Evolutionary conservation across 805 yeast species (phyloP), one percentile per base, ranked within the genome.

Genomic region (Henningerozyma blattae): DNA sequence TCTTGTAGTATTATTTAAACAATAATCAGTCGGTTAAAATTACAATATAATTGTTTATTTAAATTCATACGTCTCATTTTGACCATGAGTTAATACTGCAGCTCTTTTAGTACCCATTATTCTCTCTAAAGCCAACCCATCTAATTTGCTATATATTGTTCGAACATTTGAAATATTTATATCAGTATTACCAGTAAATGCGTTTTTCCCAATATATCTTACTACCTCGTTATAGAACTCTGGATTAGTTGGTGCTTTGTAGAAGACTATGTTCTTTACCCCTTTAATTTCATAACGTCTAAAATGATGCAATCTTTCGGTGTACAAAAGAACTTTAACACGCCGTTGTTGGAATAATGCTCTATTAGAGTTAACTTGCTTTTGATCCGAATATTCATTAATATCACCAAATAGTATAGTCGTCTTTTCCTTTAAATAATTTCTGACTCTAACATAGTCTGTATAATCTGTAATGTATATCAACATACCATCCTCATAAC

Each of bases 281-380:
- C 97, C 97, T 38, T 69, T 72, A 33, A 91, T 65, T 37, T 82
- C 87, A 54, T 71, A 87, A 34, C 97, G 68, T 43, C 95, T 73
- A 62, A 77, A 91, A 52, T 84, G 91, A 56, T 91, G 97, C 52
- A 89, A 63, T 67, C 98, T 77, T 49, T 89, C 97, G 0, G 96
- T 83, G 58, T 89, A 89, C n/a, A 91, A 58, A 62, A 91, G 54
- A 18, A 89, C 67, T 47, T 81, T 77, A 20, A 64, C 61, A 36
- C 76, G 68, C 2, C 75, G 72, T 28, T 72, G 67, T 22, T 69
- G 72, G 51, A 91, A 91, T 26, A 68, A 59, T 6, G 83, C 68
- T 43, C 97, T 68, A 15, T 77, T 72, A 31, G 84, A 66, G 1
- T 85, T 72, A 22, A 84, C 54, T 37, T 80, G 77, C n/a, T 80